Conservation (phyloP, 192 early-diverging fungal species). For the Entomortierella lignicola region DNA sequence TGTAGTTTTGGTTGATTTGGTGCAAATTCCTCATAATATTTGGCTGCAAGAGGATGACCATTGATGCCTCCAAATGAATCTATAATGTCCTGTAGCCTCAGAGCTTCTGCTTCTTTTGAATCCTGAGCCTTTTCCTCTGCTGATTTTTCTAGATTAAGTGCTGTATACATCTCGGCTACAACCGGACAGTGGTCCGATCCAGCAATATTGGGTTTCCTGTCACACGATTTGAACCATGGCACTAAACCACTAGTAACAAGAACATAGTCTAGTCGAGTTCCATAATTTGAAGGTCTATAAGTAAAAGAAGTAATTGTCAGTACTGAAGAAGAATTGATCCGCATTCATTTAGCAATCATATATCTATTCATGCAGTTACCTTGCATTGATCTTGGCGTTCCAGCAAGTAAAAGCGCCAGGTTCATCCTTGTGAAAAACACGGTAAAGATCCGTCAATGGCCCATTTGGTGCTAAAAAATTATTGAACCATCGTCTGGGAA, state of each 20-base stretch:
- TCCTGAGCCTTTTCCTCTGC: constrained; percentile 13
- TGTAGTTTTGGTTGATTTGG: constrained; percentile 70
- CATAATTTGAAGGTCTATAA: constrained; percentile 59
- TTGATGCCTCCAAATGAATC: constrained; percentile 23
- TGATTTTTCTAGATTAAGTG: constrained; percentile 12
- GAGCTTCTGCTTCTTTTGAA: neutral
- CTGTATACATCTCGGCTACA: constrained; percentile 50
- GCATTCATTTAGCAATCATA: too few species aligned
- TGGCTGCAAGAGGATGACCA: constrained; percentile 61
- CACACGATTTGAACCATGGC: constrained; percentile 68
- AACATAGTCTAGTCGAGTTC: constrained; percentile 85
- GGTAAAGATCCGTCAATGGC: constrained; percentile 73
- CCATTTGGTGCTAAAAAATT: constrained; percentile 67
- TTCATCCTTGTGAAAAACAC: constrained; percentile 69
- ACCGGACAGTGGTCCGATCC: constrained; percentile 91
- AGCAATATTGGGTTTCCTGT: constrained; percentile 67
- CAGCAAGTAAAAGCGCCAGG: constrained; percentile 71
- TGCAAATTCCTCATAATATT: constrained; percentile 67
- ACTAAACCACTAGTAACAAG: constrained; percentile 63
- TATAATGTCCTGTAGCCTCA: constrained; percentile 14
- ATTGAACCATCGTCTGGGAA: constrained; percentile 74
- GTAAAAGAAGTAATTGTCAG: neutral
- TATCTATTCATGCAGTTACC: constrained; percentile 38
- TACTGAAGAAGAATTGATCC: too few species aligned
- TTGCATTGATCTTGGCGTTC: constrained; percentile 79